A percentile compares a stretch with the other conserved stretches of the same genome.
Conservation (phyloP, 805 yeast species). For the Torulaspora gathmanii region DNA sequence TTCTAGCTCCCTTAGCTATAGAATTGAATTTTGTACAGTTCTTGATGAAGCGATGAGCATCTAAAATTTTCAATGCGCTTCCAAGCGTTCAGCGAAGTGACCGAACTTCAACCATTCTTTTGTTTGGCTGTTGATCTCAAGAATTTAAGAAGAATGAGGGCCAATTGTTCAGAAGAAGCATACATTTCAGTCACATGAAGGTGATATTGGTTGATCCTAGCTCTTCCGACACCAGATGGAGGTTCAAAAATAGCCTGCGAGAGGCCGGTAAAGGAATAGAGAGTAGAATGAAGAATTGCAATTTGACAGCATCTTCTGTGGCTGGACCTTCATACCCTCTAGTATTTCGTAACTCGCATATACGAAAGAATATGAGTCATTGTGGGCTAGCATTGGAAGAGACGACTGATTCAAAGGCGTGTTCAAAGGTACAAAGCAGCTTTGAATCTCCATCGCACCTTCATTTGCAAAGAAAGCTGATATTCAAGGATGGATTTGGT, state of each 20-base stretch:
- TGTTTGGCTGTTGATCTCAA: neutral
- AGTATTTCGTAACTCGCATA: constrained; percentile 10
- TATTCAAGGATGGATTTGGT: neutral
- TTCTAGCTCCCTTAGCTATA: too few species aligned
- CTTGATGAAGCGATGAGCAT: constrained; percentile 7
- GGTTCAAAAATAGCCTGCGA: neutral
- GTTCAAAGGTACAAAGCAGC: neutral
- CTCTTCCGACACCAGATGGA: constrained; percentile 3
- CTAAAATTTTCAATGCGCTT: constrained; percentile 16
- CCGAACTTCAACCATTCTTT: neutral
- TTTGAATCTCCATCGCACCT: neutral
- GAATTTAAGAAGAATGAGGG: neutral
- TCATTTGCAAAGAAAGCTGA: neutral
- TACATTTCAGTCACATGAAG: constrained; percentile 5
- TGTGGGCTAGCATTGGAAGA: constrained; percentile 1
- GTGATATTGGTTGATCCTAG: constrained; percentile 17
- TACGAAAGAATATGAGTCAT: constrained; percentile 2
- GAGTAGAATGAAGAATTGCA: neutral
- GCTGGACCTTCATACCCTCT: constrained; percentile 4
- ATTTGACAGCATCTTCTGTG: neutral
- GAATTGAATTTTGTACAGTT: neutral
- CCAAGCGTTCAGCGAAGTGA: neutral
- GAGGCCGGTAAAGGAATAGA: neutral
- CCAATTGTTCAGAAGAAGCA: neutral
- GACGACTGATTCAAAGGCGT: neutral